Base-by-base conservation (phyloP, 176 grass and related monocot species). In the Carex kokanica region DNA sequence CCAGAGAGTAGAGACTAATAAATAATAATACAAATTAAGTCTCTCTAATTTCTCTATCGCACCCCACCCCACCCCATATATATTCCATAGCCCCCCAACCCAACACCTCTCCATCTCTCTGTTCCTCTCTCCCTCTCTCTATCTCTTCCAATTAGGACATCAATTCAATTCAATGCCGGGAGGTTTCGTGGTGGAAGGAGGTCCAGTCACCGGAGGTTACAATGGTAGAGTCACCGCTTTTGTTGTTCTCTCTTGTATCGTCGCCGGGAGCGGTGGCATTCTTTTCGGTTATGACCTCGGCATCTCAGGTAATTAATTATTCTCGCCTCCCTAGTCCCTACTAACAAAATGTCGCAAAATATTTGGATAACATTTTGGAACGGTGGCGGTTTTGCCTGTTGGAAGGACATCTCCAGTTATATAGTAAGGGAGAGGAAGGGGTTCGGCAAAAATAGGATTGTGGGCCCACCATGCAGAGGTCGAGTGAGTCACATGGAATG, bases 261-360 rank as follows among this genome's bases (percentile, higher is more conserved):
- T 94, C 36, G 94, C 94, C 23, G 90, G 89, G 67, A 92, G 92
- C 88, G 92, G 94, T 20, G 94, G 94, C 61, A 38, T 97, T 40
- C 94, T 97, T 87, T 97, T 92, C 88, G 94, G 94, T 60, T 97
- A 97, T 78, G 94, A 97, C 88, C 92, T 97, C 59, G 92, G 94
- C 83, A 85, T 97, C 78, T 97, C 94, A 64, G 92, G 94, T 94
- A 83, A 67, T 25, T 94, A 83, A 67, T 25, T 67, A 59, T 24
- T n/a, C 56, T 89, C 34, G 29, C 71, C 7, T 60, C 79, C 43
- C 13, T 31, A 10, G 3, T 60, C 79, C 43, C 13, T 31, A 10
- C 13, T 36, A 31, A 32, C 73, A 34, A 78, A 78, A 78, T 78
- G 51, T 56, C 2, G 51, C 49, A 29, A 56, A 71, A 70, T 1